Base-by-base conservation (phyloP, 2,329 filamentous ascomycete genomes). In the Sporothrix luriei region DNA sequence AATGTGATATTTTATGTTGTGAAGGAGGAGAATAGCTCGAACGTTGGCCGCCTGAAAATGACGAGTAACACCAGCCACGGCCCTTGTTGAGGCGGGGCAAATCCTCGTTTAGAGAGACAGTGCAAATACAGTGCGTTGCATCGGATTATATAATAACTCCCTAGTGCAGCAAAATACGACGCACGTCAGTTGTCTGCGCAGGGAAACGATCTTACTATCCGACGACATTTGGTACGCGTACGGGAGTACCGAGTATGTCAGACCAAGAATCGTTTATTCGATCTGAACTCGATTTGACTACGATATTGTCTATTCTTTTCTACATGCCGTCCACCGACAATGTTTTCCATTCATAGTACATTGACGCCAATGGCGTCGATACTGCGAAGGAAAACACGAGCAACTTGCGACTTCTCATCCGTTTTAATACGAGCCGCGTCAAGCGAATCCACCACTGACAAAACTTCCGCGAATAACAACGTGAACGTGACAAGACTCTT, bases 401-500 rank as follows among this genome's bases (percentile, higher is more conserved):
- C 2, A 21, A 10, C 38, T 24, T 24, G n/a, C n/a, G 1, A 11
- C 21, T 6, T n/a, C 26, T 24, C 65, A 13, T 51, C 43, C 24
- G 24, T 26, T 38, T 40, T 54, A 24, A 13, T 49, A 16, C 55
- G 48, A 26, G 29, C 43, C 4, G 10, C n/a, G 13, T 62, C 69
- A 43, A 40, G 46, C 19, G 29, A 43, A 21, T 11, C 29, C 13
- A 51, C 14, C 24, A 40, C 9, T 46, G 57, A 68, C 13, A 38
- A 21, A 24, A 24, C 55, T 10, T 2, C 21, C 13, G 21, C 9
- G 21, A 62, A 48, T 24, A 2, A 46, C 59, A 62, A 26, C 19
- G 14, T 40, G n/a, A 62, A 70, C 33, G 29, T 72, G 4, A 66
- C 43, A 13, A 40, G 62, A 26, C 68, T 74, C 21, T 52, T 74